Percentiles rank a stretch among this genome's conserved stretches.
phyloP scores from a whole-genome alignment of 2,329 filamentous ascomycete genomes.

The Xylariales sp. region DNA sequence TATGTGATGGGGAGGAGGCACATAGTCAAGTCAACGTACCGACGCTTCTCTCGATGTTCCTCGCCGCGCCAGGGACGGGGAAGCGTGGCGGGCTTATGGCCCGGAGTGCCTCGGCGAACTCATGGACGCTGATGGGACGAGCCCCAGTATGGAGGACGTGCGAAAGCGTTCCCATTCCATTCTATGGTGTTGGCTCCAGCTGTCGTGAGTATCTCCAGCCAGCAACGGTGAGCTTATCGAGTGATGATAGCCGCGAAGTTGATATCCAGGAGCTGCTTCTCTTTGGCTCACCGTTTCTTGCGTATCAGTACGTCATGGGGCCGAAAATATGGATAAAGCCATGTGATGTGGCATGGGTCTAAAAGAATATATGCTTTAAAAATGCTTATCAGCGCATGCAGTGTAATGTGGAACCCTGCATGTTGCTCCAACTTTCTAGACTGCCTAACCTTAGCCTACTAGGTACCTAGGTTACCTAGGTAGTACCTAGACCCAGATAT shows the following conservation, averaged over 20 bases:
- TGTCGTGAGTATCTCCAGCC: background rate
- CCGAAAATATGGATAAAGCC: background rate
- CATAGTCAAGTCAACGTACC: slow-evolving; percentile 52
- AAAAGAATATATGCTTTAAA: background rate
- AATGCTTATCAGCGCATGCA: slow-evolving; percentile 8
- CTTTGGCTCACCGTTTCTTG: slow-evolving; percentile 1
- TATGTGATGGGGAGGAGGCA: background rate
- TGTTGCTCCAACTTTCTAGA: slow-evolving; percentile 17
- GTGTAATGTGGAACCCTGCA: slow-evolving; percentile 10
- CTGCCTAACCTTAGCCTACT: too few species aligned
- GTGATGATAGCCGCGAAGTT: background rate
- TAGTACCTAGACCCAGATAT: background rate
- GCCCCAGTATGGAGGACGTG: slow-evolving; percentile 55
- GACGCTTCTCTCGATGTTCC: slow-evolving; percentile 53
- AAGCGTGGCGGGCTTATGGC: slow-evolving; percentile 64
- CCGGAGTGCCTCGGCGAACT: slow-evolving; percentile 63
- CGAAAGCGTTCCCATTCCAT: slow-evolving; percentile 57
- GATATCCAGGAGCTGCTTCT: too few species aligned
- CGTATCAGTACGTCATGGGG: slow-evolving; percentile 38
- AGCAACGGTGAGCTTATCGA: background rate
- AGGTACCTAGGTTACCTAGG: too few species aligned
- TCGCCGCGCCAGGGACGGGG: slow-evolving; percentile 56
- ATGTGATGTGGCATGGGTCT: background rate
- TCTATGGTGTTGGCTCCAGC: slow-evolving; percentile 24
- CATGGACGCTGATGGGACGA: slow-evolving; percentile 53